Conservation (phyloP, 768 basidiomycete genomes). For the Pholiota microspora region DNA sequence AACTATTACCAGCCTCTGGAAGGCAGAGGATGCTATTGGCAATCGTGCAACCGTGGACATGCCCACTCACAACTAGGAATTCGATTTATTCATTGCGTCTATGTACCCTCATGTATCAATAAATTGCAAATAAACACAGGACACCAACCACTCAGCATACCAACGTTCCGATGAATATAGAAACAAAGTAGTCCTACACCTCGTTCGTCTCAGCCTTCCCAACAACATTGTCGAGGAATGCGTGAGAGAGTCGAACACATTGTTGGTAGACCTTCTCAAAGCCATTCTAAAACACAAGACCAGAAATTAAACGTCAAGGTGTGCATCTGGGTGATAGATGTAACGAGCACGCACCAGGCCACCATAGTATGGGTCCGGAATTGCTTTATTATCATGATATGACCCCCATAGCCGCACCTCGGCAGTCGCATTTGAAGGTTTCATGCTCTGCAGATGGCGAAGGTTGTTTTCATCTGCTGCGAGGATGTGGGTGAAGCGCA, state of each 20-base stretch:
- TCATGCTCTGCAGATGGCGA: conserved; percentile 52
- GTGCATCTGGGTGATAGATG: background rate
- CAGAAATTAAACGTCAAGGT: background rate
- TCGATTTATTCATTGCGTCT: background rate
- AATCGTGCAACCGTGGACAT: conserved; percentile 82
- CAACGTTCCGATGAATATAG: background rate
- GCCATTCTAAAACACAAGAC: conserved; percentile 40
- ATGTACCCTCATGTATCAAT: conserved; percentile 7
- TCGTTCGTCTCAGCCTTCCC: conserved; percentile 23
- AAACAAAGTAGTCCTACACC: background rate
- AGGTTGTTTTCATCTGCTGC: conserved; percentile 82
- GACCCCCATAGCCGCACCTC: conserved; percentile 79
- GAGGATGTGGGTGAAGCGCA: conserved; percentile 77
- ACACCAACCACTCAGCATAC: background rate
- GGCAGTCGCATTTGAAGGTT: conserved; percentile 52
- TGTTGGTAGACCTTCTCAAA: conserved; percentile 82
- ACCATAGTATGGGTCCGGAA: conserved; percentile 86
- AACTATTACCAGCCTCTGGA: conserved; percentile 95
- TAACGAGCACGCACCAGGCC: conserved; percentile 43
- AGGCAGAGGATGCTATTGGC: conserved; percentile 78
- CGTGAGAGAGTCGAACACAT: conserved; percentile 70
- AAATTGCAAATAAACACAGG: background rate
- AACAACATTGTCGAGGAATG: conserved; percentile 70
- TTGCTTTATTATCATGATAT: conserved; percentile 65
- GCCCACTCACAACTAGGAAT: conserved; percentile 71